These are phyloP conservation scores for Mycena citricolor DNA, from an alignment of 1,284 basidiomycete species.

Conservation along the genomic window DNA sequence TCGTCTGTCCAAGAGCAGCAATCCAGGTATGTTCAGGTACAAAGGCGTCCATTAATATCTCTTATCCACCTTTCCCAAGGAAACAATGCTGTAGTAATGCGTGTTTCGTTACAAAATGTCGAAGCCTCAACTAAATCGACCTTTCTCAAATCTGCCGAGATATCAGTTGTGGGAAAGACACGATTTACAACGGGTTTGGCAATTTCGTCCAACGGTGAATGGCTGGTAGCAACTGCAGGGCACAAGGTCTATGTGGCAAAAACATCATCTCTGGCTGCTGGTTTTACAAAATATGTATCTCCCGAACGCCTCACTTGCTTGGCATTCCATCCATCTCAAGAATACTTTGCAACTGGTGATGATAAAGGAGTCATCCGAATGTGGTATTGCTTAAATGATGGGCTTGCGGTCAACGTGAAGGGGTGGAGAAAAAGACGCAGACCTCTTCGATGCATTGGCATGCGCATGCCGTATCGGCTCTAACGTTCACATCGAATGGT, in stretches of 20 bases:
- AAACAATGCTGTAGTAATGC: conserved; percentile 57
- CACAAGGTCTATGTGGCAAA: conserved; percentile 82
- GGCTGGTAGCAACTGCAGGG: conserved; percentile 79
- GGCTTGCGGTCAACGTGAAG: conserved; percentile 49
- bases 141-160: conserved; percentile 50
- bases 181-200: conserved; percentile 63
- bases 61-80: conserved; percentile 11
- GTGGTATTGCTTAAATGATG: conserved; percentile 87
- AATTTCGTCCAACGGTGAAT: conserved; percentile 77
- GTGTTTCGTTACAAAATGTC: conserved; percentile 58
- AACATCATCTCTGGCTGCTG: conserved; percentile 53
- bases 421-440: conserved; percentile 72
- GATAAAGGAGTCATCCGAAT: conserved; percentile 81
- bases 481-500: conserved; percentile 89
- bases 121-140: conserved; percentile 40
- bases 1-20: conserved; percentile 45
- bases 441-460: conserved; percentile 96
- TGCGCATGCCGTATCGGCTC: conserved; percentile 88
- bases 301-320: conserved; percentile 80
- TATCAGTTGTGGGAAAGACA: conserved; percentile 67
- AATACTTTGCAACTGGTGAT: conserved; percentile 96
- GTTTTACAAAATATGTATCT: conserved; percentile 86
- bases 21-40: conserved; percentile 49
- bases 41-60: conserved; percentile 2
- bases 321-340: conserved; percentile 86